These are phyloP conservation scores for Cyberlindnera maritima DNA, from an alignment of 805 yeast genomes.

Conservation along the genomic window DNA sequence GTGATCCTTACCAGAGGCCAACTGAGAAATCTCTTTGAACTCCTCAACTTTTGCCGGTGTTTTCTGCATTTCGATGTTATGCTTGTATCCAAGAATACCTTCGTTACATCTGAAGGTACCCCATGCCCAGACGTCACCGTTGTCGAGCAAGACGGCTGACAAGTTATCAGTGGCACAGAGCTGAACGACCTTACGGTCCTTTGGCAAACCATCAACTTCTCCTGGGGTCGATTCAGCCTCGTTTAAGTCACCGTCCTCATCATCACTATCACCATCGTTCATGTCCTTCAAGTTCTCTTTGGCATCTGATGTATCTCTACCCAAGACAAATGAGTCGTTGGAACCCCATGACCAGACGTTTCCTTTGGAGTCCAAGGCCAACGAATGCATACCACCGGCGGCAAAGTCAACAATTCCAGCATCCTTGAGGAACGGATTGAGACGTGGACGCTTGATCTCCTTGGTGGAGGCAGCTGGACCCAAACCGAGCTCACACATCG, in stretches of 20 bases:
- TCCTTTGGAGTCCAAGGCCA: slow-evolving; percentile 76
- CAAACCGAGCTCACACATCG: slow-evolving; percentile 97
- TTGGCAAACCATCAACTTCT: slow-evolving; percentile 65
- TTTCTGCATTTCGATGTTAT: slow-evolving; percentile 58
- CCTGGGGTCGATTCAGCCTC: slow-evolving; percentile 88
- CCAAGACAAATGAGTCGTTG: slow-evolving; percentile 88
- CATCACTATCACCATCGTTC: slow-evolving; percentile 56
- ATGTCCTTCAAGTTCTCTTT: slow-evolving; percentile 66
- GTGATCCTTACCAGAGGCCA: slow-evolving; percentile 94
- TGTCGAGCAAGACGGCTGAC: slow-evolving; percentile 73
- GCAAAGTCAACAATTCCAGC: slow-evolving; percentile 81
- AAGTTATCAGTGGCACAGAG: slow-evolving; percentile 91
- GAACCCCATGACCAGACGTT: slow-evolving; percentile 98
- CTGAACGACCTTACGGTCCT: slow-evolving; percentile 60
- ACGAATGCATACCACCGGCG: slow-evolving; percentile 93
- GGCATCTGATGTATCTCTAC: slow-evolving; percentile 74
- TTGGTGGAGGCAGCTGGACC: slow-evolving; percentile 92
- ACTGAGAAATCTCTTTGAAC: slow-evolving; percentile 68
- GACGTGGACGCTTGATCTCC: slow-evolving; percentile 93
- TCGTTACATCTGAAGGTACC: slow-evolving; percentile 95
- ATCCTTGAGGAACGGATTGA: slow-evolving; percentile 74
- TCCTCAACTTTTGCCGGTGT: slow-evolving; percentile 62
- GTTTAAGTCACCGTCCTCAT: slow-evolving; percentile 79
- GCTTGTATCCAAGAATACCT: slow-evolving; percentile 82
- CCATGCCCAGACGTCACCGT: slow-evolving; percentile 95